Base-by-base conservation (phyloP, 257 asterid species). In the Penstemon davidsonii region DNA sequence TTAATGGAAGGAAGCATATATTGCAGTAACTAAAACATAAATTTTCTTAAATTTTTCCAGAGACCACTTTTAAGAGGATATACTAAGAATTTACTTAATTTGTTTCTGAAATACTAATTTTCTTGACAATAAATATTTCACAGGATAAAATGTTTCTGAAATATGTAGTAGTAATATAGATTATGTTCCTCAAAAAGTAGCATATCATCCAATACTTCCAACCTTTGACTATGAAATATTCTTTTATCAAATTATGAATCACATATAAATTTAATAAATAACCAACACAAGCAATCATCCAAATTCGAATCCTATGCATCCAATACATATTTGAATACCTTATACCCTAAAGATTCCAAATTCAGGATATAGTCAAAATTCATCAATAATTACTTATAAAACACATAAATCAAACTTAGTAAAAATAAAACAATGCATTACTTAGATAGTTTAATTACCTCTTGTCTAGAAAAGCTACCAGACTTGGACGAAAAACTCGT, bases 391-490 rank as follows among this genome's bases (percentile, higher is more conserved):
- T 37, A 60, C 33, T 25, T 25, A 25, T 25, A 25, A 25, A 25
- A 25, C 33, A 25, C 33, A 18, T 51, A 59, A 42, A 42, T 19
- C 11, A 18, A 40, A n/a, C 54, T 25, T 33, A 54, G 66, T 60
- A 51, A 62, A 52, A 11, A 0, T 4, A 25, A 25, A 25, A 25
- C 2, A 25, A 1, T 25, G 33, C 33, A 25, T 25, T 25, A 25
- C 33, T 25, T 25, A 36, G n/a, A n/a, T n/a, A n/a, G 40, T 2
- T 3, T 15, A 38, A 38, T 49, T 82, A 88, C 95, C 97, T 84
- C 96, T 69, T 76, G 94, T 73, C 90, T 75, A 4, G 97, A 86
- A 67, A 86, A 85, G 74, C 82, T 83, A 25, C 79, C 78, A 15
- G 96, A 88, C 52, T 71, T 75, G 1, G 87, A 76, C 0, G 95